These are phyloP conservation scores for Apostasia ramifera DNA, from an alignment of 106 monocot species.

Conservation along the genomic window DNA sequence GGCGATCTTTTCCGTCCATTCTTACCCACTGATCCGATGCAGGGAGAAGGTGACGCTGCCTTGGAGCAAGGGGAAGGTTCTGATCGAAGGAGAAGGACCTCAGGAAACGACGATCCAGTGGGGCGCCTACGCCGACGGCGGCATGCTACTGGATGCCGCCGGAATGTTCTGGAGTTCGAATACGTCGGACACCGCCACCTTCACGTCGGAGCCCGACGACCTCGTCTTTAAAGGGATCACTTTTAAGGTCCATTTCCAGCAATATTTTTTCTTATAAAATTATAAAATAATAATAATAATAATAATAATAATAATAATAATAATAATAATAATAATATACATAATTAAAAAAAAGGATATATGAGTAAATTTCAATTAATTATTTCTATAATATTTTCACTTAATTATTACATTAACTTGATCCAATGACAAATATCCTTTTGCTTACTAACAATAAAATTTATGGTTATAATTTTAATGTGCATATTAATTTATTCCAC, in stretches of 20 bases:
- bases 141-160: no score
- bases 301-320: not conserved
- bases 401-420: not conserved
- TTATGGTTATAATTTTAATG: no score
- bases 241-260: not conserved
- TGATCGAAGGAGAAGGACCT: slow-evolving; percentile 14
- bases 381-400: not conserved
- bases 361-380: not conserved
- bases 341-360: not conserved
- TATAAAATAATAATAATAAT: not conserved
- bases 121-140: not conserved
- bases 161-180: not conserved
- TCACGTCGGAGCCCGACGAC: not conserved
- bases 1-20: not conserved
- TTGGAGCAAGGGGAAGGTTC: not conserved
- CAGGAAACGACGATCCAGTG: slow-evolving; percentile 7
- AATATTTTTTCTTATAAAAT: not conserved
- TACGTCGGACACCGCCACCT: not conserved
- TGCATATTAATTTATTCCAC: no score
- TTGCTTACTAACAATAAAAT: no score
- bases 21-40: not conserved
- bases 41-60: slow-evolving; percentile 25
- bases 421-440: not conserved
- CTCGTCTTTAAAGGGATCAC: not conserved
- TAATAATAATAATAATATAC: not conserved